These are phyloP conservation scores for Didymella pinodella DNA, from an alignment of 2,329 filamentous ascomycete genomes.

Conservation along the genomic window DNA sequence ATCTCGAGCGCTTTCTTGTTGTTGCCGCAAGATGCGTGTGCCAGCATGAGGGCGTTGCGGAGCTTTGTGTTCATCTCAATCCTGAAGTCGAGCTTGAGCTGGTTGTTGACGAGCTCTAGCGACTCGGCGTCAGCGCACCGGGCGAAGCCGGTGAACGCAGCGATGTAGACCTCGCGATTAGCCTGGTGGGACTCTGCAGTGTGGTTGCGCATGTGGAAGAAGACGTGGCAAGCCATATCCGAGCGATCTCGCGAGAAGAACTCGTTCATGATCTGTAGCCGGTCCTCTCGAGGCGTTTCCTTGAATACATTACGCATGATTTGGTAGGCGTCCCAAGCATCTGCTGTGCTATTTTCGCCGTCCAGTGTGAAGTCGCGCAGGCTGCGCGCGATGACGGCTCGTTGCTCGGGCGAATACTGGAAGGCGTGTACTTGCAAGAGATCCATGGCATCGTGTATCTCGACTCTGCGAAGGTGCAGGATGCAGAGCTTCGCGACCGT, in stretches of 20 bases:
- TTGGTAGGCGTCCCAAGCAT: slow-evolving; percentile 68
- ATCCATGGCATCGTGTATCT: slow-evolving; percentile 81
- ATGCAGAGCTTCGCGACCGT: slow-evolving; percentile 78
- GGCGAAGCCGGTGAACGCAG: slow-evolving; percentile 79
- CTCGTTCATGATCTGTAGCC: slow-evolving; percentile 77
- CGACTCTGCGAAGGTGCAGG: slow-evolving; percentile 76
- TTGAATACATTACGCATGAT: slow-evolving; percentile 66
- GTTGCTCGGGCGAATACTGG: slow-evolving; percentile 74
- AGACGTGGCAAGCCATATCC: slow-evolving; percentile 86
- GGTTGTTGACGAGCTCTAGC: slow-evolving; percentile 83
- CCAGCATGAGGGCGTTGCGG: slow-evolving; percentile 86
- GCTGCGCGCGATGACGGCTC: slow-evolving; percentile 69
- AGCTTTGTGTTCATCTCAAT: slow-evolving; percentile 79
- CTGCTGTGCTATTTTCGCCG: slow-evolving; percentile 68
- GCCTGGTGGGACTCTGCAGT: slow-evolving; percentile 70
- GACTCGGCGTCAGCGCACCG: slow-evolving; percentile 66
- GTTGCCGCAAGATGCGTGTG: slow-evolving; percentile 75
- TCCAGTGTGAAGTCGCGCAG: slow-evolving; percentile 75
- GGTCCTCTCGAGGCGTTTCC: slow-evolving; percentile 69
- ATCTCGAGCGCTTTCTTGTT: slow-evolving; percentile 74
- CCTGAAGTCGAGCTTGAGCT: slow-evolving; percentile 89
- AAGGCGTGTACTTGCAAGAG: slow-evolving; percentile 78
- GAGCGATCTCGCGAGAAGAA: slow-evolving; percentile 81
- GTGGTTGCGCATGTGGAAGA: slow-evolving; percentile 92
- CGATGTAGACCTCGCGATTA: slow-evolving; percentile 75